These are phyloP conservation scores for Hordeum marinum DNA, from an alignment of 176 grass and related monocot genomes.

Conservation along the genomic window DNA sequence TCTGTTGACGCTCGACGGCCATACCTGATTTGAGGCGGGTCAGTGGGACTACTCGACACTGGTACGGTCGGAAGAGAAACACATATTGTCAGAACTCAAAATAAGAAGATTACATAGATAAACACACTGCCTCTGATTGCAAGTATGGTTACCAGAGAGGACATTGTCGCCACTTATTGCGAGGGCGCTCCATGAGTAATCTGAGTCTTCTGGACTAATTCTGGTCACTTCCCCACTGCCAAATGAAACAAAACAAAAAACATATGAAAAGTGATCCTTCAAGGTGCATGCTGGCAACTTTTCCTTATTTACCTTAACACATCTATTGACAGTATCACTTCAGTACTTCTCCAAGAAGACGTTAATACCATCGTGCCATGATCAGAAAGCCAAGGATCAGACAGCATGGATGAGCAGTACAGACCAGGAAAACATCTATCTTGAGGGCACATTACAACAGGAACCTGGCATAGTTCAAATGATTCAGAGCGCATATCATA, in stretches of 20 bases:
- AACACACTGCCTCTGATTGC: background rate
- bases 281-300: background rate
- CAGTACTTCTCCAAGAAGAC: constrained; percentile 70
- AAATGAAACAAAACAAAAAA: constrained; percentile 1
- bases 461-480: constrained; percentile 40
- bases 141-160: constrained; percentile 60
- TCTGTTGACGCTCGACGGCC: constrained; percentile 11
- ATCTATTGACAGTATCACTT: constrained; percentile 77
- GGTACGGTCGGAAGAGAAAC: constrained; percentile 3
- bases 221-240: constrained; percentile 56
- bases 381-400: constrained; percentile 88
- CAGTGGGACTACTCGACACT: constrained; percentile 77
- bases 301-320: constrained; percentile 50
- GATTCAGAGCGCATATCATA: background rate
- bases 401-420: constrained; percentile 59
- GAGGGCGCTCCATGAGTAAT: constrained; percentile 72
- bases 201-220: constrained; percentile 61
- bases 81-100: background rate
- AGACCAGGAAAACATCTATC: constrained; percentile 72
- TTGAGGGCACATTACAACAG: constrained; percentile 71
- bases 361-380: constrained; percentile 60
- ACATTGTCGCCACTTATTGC: constrained; percentile 58
- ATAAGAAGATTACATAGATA: background rate
- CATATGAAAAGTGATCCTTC: background rate
- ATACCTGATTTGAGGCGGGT: constrained; percentile 77